These are phyloP conservation scores for Dipodascus albidus DNA, from an alignment of 805 yeast species.

Conservation along the genomic window DNA sequence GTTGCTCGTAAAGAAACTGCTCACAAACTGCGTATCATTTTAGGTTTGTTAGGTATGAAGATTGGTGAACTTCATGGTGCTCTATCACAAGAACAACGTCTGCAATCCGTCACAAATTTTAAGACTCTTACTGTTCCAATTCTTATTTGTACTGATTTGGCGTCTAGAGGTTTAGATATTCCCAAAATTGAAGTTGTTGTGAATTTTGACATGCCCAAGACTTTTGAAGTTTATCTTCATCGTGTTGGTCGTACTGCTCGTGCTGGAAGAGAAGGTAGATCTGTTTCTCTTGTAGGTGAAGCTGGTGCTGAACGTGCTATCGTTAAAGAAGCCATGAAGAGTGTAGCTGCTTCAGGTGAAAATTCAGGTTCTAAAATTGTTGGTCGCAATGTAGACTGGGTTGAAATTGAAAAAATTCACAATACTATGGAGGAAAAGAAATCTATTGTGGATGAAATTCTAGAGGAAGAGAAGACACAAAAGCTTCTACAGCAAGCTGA, in stretches of 20 bases:
- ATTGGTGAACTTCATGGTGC: constrained; percentile 72
- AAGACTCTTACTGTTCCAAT: constrained; percentile 76
- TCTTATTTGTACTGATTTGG: constrained; percentile 91
- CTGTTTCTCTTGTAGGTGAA: constrained; percentile 92
- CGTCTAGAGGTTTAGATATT: constrained; percentile 98
- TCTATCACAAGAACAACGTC: constrained; percentile 84
- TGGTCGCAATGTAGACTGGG: constrained; percentile 92
- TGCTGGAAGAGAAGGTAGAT: constrained; percentile 93
- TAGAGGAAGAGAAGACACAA: constrained; percentile 79
- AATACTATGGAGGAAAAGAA: constrained; percentile 48
- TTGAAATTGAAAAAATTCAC: constrained; percentile 59
- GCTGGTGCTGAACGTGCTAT: constrained; percentile 73
- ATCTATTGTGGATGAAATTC: constrained; percentile 57
- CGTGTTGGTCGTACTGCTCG: constrained; percentile 99
- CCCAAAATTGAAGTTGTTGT: constrained; percentile 93
- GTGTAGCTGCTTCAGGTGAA: constrained; percentile 37
- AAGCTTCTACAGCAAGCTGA: constrained; percentile 83
- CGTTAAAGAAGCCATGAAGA: constrained; percentile 81
- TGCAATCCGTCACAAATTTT: constrained; percentile 71
- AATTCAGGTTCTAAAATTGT: constrained; percentile 45
- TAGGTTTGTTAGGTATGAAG: constrained; percentile 66
- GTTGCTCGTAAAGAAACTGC: constrained; percentile 89
- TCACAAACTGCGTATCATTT: constrained; percentile 74
- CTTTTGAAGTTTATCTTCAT: constrained; percentile 84
- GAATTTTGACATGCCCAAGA: constrained; percentile 92